These are phyloP conservation scores for Bidens hawaiensis DNA, from an alignment of 140 eudicot species.

Conservation along the genomic window DNA sequence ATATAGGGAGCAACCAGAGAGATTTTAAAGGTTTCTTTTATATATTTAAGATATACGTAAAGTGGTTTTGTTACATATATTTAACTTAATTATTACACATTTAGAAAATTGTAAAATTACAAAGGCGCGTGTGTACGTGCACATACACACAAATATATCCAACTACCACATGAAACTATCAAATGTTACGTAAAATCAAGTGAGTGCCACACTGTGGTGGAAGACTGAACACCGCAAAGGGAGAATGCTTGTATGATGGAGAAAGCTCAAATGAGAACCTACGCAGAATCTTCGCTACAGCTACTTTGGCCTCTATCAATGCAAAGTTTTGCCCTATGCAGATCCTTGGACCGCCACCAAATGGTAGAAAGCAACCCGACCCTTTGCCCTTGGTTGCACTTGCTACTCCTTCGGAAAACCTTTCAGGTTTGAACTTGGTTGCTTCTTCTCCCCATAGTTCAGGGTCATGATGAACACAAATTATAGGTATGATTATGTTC, in stretches of 20 bases:
- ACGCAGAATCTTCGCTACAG: constrained; percentile 1
- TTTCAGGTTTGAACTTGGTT: constrained; percentile 26
- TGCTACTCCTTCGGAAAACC: constrained; percentile 29
- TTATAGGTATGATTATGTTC: constrained; percentile 8
- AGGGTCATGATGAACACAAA: constrained; percentile 27
- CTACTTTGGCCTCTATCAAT: background rate
- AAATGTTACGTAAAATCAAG: background rate
- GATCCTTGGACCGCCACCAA: constrained; percentile 17
- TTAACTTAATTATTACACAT: too few relatives aligned
- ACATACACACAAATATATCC: background rate
- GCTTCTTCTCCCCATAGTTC: constrained; percentile 39
- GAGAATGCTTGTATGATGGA: constrained; percentile 5
- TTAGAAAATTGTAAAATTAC: too few relatives aligned
- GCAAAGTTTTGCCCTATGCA: constrained; percentile 15
- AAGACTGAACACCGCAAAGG: background rate
- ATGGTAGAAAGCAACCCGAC: constrained; percentile 18
- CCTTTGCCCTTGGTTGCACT: constrained; percentile 18
- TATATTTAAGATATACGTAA: too few relatives aligned
- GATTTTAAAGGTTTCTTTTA: too few relatives aligned
- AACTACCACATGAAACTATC: background rate
- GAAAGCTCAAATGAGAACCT: constrained; percentile 4
- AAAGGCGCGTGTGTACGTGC: too few relatives aligned
- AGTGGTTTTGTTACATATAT: too few relatives aligned
- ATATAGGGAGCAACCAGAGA: too few relatives aligned
- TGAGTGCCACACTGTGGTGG: constrained; percentile 2